These are phyloP conservation scores for Xylaria longipes DNA, from an alignment of 495 filamentous ascomycete genomes.

Conservation along the genomic window DNA sequence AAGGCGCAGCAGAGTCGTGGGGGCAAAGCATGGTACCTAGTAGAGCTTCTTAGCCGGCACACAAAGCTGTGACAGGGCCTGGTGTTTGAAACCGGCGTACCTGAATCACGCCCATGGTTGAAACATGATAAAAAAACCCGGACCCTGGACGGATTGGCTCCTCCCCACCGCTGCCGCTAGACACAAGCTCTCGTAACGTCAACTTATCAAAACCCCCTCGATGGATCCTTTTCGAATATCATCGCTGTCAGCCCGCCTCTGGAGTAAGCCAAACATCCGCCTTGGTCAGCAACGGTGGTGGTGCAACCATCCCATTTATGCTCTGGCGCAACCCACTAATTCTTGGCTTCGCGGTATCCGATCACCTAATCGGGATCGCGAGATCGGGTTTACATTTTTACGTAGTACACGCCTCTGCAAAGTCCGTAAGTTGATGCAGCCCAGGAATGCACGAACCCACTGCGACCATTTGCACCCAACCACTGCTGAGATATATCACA, in stretches of 20 bases:
- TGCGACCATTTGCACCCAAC: not conserved
- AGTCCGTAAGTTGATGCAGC: not conserved
- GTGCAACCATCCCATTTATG: not conserved
- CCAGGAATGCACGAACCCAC: not conserved
- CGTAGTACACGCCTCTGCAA: not conserved
- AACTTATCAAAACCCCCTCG: not conserved
- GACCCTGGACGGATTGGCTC: not conserved
- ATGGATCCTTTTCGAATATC: not conserved
- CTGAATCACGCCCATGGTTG: not conserved
- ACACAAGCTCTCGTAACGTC: slow-evolving; percentile 6
- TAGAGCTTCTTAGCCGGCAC: no score
- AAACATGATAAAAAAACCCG: not conserved
- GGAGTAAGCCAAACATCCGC: not conserved
- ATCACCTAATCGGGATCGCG: not conserved
- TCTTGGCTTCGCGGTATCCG: not conserved
- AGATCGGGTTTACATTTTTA: slow-evolving; percentile 3
- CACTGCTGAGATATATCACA: no score
- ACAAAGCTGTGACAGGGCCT: slow-evolving; percentile 14
- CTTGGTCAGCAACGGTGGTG: not conserved
- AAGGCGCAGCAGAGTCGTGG: slow-evolving; percentile 12
- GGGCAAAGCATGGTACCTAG: not conserved
- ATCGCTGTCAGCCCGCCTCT: not conserved
- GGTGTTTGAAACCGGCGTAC: slow-evolving; percentile 14
- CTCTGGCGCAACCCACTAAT: not conserved
- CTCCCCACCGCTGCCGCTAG: no score